Conservation (phyloP, 2,329 filamentous ascomycete species). For the Botrytis sinoallii region DNA sequence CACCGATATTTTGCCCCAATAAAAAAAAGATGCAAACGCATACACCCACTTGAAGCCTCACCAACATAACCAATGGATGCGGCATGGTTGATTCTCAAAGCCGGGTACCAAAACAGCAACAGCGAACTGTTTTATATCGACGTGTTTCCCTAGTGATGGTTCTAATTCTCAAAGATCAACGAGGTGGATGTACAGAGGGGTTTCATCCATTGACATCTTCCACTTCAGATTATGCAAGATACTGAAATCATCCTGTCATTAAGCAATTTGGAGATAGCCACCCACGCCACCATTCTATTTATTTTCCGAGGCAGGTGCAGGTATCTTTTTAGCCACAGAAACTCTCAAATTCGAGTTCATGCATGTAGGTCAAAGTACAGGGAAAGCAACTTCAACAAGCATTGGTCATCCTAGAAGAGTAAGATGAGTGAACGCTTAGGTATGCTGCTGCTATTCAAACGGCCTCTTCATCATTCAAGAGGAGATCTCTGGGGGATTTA, state of each 20-base stretch:
- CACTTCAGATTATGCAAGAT: slow-evolving; percentile 1
- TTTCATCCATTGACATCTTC: slow-evolving; percentile 10
- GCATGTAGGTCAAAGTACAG: slow-evolving; percentile 17
- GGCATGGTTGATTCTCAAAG: background rate
- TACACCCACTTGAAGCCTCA: slow-evolving; percentile 17
- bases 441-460: background rate
- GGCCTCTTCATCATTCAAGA: background rate
- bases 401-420: slow-evolving; percentile 6
- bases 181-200: slow-evolving; percentile 14
- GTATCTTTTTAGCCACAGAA: slow-evolving; percentile 4
- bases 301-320: slow-evolving; percentile 1
- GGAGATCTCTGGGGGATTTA: background rate
- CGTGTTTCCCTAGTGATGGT: slow-evolving; percentile 18
- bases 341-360: slow-evolving; percentile 17
- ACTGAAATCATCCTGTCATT: slow-evolving; percentile 5
- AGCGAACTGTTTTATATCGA: slow-evolving; percentile 18
- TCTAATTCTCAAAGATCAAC: slow-evolving; percentile 8
- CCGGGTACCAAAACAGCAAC: slow-evolving; percentile 5
- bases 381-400: slow-evolving; percentile 2
- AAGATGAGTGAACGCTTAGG: background rate
- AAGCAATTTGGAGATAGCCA: background rate
- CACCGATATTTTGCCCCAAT: slow-evolving; percentile 22
- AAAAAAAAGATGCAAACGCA: slow-evolving; percentile 21
- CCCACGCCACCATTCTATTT: background rate
- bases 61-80: slow-evolving; percentile 10